Evolutionary conservation across 305 asterid genomes (phyloP).

Genomic region (Rubia tinctorum): DNA sequence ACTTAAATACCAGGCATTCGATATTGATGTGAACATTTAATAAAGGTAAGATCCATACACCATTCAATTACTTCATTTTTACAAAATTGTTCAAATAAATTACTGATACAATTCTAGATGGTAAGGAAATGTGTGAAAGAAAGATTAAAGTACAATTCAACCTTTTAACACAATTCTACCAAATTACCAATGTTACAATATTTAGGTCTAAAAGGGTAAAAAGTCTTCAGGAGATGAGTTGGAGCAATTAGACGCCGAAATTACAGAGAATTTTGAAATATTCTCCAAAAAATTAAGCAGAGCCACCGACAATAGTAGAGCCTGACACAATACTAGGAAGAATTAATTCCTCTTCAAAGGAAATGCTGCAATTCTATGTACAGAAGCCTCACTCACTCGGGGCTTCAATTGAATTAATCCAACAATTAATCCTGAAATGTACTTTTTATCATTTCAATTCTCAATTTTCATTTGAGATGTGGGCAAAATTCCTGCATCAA

Average conservation of each 20-base stretch:
- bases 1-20: too few species aligned
- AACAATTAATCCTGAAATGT: constrained; percentile 19
- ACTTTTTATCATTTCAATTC: constrained; percentile 31
- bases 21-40: too few species aligned
- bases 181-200: constrained; percentile 33
- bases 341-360: constrained; percentile 5
- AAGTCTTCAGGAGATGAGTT: constrained; percentile 29
- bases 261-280: constrained; percentile 28
- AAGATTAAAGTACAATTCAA: constrained; percentile 15
- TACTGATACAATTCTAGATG: constrained; percentile 32
- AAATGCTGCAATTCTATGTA: constrained; percentile 36
- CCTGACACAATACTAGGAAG: constrained; percentile 11
- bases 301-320: constrained; percentile 24
- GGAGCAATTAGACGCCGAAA: neutral
- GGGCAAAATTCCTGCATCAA: constrained; percentile 48
- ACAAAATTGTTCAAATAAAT: constrained; percentile 28
- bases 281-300: constrained; percentile 24
- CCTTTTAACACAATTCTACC: constrained; percentile 30
- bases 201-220: constrained; percentile 25
- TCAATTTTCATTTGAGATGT: constrained; percentile 68
- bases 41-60: too few species aligned
- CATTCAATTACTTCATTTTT: neutral
- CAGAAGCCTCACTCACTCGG: constrained; percentile 92
- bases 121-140: constrained; percentile 17
- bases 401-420: constrained; percentile 64